Evolutionary conservation across 192 early-diverging fungal species (phyloP), one percentile per base, ranked within the genome.

Genomic region (Thamnidium elegans): DNA sequence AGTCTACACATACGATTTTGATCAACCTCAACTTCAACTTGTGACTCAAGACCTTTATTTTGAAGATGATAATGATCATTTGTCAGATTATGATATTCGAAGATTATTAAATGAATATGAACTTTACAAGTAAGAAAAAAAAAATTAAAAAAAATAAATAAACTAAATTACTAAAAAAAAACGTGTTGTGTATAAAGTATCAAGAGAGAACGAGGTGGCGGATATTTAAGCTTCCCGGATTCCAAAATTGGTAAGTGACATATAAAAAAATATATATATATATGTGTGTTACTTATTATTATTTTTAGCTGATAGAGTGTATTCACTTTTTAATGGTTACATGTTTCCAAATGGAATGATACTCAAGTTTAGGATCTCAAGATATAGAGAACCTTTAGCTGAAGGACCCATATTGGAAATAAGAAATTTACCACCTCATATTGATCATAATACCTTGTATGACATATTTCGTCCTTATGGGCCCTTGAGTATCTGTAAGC

Each of bases 381-480:
- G 59, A 34, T 58, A 66, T 59, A 50, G 42, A 6, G 74, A 54
- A 46, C 51, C 56, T 9, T 65, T 71, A 10, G 72, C 72, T 4
- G 32, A 58, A 60, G 34, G 66, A 8, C 42, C 48, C 19, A 65
- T 71, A 42, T 53, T 78, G 13, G 62, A 74, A n/a, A 73, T 75
- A 3, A 75, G 63, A 23, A 45, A 66, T 15, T 59, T 78, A 17
- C 53, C 61, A 17, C 43, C 14, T 20, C 54, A 50, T 52, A 68
- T 62, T 26, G 62, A 71, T 32, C 65, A 75, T 45, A 55, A 54
- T 34, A 20, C 8, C 11, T 43, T 78, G 10, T 71, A 68, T 36
- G 31, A 72, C 34, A n/a, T 65, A 1, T 78, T 78, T 47, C 65
- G 73, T 23, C 59, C 66, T 20, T 78, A 50, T 65, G 77, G 77